These are phyloP conservation scores for Aspergillus fischeri DNA, from an alignment of 2,329 filamentous ascomycete species.

Conservation along the genomic window DNA sequence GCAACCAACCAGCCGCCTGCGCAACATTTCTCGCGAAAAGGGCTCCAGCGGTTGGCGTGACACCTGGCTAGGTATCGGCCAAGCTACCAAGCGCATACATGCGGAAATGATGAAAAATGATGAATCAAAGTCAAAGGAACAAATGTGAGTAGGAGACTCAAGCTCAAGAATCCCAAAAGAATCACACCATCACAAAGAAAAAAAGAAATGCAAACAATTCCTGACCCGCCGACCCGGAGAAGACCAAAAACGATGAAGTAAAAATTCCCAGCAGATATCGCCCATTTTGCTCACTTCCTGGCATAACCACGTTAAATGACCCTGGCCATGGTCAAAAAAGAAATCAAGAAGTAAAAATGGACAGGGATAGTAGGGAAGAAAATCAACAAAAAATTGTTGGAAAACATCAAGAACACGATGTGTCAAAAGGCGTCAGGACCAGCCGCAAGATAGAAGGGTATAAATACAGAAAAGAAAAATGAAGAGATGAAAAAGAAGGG, in stretches of 20 bases:
- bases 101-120: not conserved
- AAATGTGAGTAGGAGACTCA: conserved; percentile 6
- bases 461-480: conserved; percentile 17
- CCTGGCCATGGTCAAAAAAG: conserved; percentile 21
- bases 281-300: conserved; percentile 37
- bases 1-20: not conserved
- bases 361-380: conserved; percentile 13
- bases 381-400: conserved; percentile 24
- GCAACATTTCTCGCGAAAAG: conserved; percentile 2
- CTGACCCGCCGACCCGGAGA: conserved; percentile 34
- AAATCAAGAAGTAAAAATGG: conserved; percentile 17
- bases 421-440: conserved; percentile 32
- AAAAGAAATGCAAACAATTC: conserved; percentile 17
- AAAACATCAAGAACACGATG: conserved; percentile 26
- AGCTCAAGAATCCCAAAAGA: conserved; percentile 7
- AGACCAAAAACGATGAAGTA: conserved; percentile 35
- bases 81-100: conserved; percentile 9
- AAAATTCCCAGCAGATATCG: conserved; percentile 25
- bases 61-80: conserved; percentile 1
- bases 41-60: conserved; percentile 1
- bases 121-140: conserved; percentile 2
- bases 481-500: conserved; percentile 1
- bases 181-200: conserved; percentile 18
- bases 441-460: conserved; percentile 33
- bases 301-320: conserved; percentile 38